phyloP scores from a whole-genome alignment of 441 rosid genomes.

The Bruguiera hainesii region DNA sequence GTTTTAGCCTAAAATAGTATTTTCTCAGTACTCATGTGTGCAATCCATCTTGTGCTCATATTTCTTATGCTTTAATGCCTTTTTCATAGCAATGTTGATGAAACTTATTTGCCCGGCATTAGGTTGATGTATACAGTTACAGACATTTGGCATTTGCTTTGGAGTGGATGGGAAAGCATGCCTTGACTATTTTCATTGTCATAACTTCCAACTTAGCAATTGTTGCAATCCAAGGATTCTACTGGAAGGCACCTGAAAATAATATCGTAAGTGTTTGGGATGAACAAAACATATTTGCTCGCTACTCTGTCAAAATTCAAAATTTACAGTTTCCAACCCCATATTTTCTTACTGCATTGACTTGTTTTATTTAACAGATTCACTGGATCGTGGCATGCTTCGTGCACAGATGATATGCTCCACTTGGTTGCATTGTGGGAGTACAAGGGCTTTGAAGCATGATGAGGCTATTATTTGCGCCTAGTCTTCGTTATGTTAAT shows the following conservation, averaged over 20 bases:
- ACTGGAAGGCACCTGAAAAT: slow-evolving; percentile 21
- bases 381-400: slow-evolving; percentile 23
- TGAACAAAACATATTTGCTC: background rate
- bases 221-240: slow-evolving; percentile 30
- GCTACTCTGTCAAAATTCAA: background rate
- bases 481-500: background rate
- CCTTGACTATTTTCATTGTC: slow-evolving; percentile 29
- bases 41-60: too few species aligned
- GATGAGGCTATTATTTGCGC: background rate
- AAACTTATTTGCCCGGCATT: background rate
- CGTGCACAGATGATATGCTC: slow-evolving; percentile 11
- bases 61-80: too few species aligned
- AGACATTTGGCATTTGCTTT: slow-evolving; percentile 13
- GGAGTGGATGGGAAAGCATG: slow-evolving; percentile 38
- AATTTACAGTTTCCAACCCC: background rate
- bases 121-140: slow-evolving; percentile 29
- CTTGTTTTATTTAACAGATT: slow-evolving; percentile 18
- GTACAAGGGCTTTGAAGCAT: background rate
- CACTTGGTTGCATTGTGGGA: background rate
- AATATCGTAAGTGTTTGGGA: slow-evolving; percentile 20
- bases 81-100: too few species aligned
- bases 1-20: too few species aligned
- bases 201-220: slow-evolving; percentile 22
- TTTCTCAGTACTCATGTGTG: too few species aligned
- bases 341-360: background rate